Conservation (phyloP, 1,284 basidiomycete genomes). For the Naganishia albida region DNA sequence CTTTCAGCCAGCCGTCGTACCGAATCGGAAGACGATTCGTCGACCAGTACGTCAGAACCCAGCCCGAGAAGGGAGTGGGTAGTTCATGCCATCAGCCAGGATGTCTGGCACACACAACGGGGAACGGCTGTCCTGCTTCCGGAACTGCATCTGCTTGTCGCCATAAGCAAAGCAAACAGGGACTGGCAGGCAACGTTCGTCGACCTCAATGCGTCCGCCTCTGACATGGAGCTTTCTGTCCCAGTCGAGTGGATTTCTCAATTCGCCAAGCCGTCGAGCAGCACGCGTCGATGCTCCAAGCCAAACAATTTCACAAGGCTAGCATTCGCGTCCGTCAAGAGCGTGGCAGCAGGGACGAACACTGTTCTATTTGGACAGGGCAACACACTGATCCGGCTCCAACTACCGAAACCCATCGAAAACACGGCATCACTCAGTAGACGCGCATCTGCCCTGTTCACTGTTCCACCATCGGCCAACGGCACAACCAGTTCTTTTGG, state of each 20-base stretch:
- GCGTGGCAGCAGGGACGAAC: slow-evolving; percentile 1
- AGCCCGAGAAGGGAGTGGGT: slow-evolving; percentile 5
- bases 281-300: background rate
- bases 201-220: background rate
- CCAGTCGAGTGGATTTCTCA: slow-evolving; percentile 1
- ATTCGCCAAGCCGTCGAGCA: background rate
- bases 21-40: slow-evolving; percentile 20
- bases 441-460: slow-evolving; percentile 14
- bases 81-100: slow-evolving; percentile 3
- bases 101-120: slow-evolving; percentile 3
- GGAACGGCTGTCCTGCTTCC: slow-evolving; percentile 14
- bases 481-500: background rate
- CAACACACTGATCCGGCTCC: slow-evolving; percentile 12
- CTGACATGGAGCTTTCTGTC: slow-evolving; percentile 14
- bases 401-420: background rate
- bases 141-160: slow-evolving; percentile 3
- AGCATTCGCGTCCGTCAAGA: slow-evolving; percentile 15
- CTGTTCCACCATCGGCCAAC: slow-evolving; percentile 21
- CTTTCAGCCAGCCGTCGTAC: slow-evolving; percentile 5
- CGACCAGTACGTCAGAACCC: background rate
- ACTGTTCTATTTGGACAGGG: slow-evolving; percentile 21
- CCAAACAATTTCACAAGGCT: background rate
- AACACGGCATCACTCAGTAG: background rate
- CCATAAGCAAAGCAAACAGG: slow-evolving; percentile 9
- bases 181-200: slow-evolving; percentile 15